Conservation (phyloP, 345 rosid species). For the Eucalyptus marginata region DNA sequence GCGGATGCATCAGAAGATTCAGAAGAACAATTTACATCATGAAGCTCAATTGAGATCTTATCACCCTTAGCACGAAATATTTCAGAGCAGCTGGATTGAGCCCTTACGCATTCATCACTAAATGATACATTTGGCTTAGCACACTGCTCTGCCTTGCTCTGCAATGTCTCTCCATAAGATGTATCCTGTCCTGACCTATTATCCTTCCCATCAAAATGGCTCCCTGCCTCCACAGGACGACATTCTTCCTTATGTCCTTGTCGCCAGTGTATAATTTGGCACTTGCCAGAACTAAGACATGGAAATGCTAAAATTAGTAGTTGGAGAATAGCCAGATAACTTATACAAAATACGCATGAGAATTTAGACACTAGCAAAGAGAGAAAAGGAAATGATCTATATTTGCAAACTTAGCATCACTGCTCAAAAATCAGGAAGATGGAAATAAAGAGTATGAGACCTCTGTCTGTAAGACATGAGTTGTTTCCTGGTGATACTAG, state of each 20-base stretch:
- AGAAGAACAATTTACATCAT: constrained; percentile 21
- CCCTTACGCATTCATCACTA: constrained; percentile 10
- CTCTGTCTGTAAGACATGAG: not conserved
- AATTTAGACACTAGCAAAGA: not conserved
- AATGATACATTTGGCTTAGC: constrained; percentile 9
- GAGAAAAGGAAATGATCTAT: not conserved
- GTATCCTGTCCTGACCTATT: not conserved
- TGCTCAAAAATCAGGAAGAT: not conserved
- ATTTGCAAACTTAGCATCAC: not conserved
- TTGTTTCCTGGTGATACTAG: not conserved
- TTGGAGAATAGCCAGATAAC: not conserved
- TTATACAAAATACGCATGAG: not conserved
- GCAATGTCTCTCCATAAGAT: not conserved
- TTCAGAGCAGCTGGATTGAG: constrained; percentile 14
- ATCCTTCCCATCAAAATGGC: not conserved
- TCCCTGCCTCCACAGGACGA: constrained; percentile 11
- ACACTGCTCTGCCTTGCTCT: constrained; percentile 2
- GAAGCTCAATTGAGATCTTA: constrained; percentile 22
- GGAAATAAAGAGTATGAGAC: not conserved
- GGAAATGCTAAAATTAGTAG: not conserved
- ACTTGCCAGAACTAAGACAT: constrained; percentile 31
- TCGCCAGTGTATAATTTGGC: constrained; percentile 44
- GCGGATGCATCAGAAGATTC: constrained; percentile 61
- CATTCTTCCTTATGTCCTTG: constrained; percentile 41
- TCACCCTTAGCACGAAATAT: constrained; percentile 16